These are phyloP conservation scores for Aegle marmelos DNA, from an alignment of 345 rosid species.

Conservation along the genomic window DNA sequence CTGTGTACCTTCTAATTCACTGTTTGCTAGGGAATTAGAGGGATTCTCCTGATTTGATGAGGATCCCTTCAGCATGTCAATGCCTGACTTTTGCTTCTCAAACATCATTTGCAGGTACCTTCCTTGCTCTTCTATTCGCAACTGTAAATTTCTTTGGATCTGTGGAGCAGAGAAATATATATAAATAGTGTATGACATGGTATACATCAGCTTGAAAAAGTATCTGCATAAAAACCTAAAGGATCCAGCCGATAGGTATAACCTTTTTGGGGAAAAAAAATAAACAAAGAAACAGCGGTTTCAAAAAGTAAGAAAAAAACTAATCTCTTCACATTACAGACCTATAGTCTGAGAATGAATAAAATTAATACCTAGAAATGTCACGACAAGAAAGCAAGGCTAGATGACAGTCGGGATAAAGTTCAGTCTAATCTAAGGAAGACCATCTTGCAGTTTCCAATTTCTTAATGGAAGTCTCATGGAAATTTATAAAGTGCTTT, in stretches of 20 bases:
- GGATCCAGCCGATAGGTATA: neutral
- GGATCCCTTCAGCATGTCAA: constrained; percentile 50
- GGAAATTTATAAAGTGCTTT: neutral
- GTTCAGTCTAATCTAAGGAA: neutral
- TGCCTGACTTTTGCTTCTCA: constrained; percentile 79
- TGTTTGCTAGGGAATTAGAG: constrained; percentile 29
- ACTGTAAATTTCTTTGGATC: constrained; percentile 91
- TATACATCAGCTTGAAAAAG: neutral
- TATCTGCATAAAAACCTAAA: neutral
- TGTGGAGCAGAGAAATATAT: constrained; percentile 20
- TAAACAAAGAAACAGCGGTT: neutral
- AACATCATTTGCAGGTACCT: constrained; percentile 93
- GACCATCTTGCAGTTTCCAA: neutral
- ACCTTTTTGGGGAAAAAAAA: no score
- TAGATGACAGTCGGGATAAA: neutral
- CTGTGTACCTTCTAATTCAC: constrained; percentile 33
- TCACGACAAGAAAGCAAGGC: neutral
- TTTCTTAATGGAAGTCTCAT: neutral
- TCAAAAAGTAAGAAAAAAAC: neutral
- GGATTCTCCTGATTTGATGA: constrained; percentile 47
- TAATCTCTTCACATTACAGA: neutral
- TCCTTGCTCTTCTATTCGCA: constrained; percentile 96
- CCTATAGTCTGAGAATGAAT: no score
- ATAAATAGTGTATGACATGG: neutral
- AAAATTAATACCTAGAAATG: neutral